phyloP scores from a whole-genome alignment of 2,329 filamentous ascomycete species.

The Calonectria crousiana region DNA sequence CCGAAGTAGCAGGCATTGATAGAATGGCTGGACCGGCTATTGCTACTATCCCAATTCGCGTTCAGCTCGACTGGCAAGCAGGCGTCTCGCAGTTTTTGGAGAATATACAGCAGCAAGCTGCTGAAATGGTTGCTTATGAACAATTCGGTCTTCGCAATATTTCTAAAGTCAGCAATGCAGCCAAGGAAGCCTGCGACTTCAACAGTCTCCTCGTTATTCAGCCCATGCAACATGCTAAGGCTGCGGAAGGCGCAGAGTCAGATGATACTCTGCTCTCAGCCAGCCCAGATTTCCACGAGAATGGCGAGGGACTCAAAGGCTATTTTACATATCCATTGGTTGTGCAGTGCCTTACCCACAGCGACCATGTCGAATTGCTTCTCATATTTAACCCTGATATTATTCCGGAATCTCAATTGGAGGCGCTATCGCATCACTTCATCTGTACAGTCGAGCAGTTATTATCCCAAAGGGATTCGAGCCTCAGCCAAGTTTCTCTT shows the following conservation, averaged over 20 bases:
- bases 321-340: constrained; percentile 8
- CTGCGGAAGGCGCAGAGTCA: neutral
- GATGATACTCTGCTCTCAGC: neutral
- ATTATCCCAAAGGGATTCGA: neutral
- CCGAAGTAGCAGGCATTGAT: constrained; percentile 37
- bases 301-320: neutral
- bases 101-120: constrained; percentile 24
- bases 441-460: neutral
- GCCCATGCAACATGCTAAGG: neutral
- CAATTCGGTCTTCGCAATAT: constrained; percentile 41
- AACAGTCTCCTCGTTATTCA: constrained; percentile 47
- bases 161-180: constrained; percentile 21
- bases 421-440: neutral
- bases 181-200: constrained; percentile 39
- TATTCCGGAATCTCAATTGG: neutral
- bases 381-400: constrained; percentile 1
- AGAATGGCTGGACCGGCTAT: constrained; percentile 47
- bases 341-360: neutral
- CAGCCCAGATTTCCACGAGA: neutral
- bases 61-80: constrained; percentile 47
- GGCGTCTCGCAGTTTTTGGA: constrained; percentile 24
- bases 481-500: neutral
- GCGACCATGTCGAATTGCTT: neutral
- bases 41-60: constrained; percentile 56
- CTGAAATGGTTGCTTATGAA: constrained; percentile 34